Evolutionary conservation across 371 early-diverging fungal species (phyloP), one percentile per base, ranked within the genome.

Genomic region (Mucor indicus): DNA sequence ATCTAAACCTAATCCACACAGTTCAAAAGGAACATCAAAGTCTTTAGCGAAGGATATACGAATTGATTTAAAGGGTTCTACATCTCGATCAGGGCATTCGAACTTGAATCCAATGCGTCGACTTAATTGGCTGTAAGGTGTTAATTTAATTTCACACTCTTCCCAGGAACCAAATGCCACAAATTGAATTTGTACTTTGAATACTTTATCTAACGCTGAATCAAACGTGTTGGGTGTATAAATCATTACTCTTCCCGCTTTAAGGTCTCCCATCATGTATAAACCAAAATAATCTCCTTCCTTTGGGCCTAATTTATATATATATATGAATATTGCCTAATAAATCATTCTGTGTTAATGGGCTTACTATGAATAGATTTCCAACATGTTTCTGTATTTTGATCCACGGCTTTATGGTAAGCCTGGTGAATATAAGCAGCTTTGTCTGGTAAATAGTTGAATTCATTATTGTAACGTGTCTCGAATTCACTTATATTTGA

Each of bases 381-480:
- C 84, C 84, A 83, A 32, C 84, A 83, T 2, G 84, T 80, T 12
- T 48, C 67, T 5, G 56, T 44, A 44, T 83, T 64, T 11, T 60
- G 61, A 62, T 83, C 84, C 2, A 83, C 84, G 1, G 84, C 80
- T 24, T 72, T 66, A 37, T 80, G 79, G 50, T 73, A 80, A 6
- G 73, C 65, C 37, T 69, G 69, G 46, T 76, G 53, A 3, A 65
- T 53, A 54, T 70, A 70, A 17, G 55, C 57, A 12, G 63, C 57
- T 6, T 64, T 57, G 1, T 49, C 60, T 4, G 79, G 77, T 13
- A 55, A 49, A 38, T 37, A 25, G 6, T 40, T 41, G n/a, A n/a
- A 24, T 44, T 15, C n/a, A 7, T 51, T 57, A 16, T 66, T 27
- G 36, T 70, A 73, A 25, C 52, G 44, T 10, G 55, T 22, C 27